Evolutionary conservation across 2,329 filamentous ascomycete species (phyloP).

Genomic region (Xylaria sp.): DNA sequence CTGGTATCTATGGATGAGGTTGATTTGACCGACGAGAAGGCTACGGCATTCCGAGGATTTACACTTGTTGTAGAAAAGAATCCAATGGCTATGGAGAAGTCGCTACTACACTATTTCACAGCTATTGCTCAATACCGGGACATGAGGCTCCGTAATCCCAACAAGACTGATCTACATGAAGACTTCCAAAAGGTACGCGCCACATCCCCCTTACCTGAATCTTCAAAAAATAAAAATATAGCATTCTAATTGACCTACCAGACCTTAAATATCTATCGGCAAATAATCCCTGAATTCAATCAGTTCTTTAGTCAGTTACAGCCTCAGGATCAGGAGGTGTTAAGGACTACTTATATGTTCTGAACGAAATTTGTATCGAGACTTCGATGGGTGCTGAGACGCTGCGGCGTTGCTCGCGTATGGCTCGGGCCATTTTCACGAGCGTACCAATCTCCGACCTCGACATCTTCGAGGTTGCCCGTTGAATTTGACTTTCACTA

Average conservation of each 20-base stretch:
- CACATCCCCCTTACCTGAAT: background rate
- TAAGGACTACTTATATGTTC: constrained; percentile 56
- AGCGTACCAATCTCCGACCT: background rate
- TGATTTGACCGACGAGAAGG: constrained; percentile 90
- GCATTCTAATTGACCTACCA: constrained; percentile 40
- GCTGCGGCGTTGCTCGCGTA: background rate
- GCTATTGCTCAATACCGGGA: constrained; percentile 81
- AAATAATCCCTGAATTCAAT: constrained; percentile 64
- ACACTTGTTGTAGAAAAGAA: constrained; percentile 83
- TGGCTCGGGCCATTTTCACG: background rate
- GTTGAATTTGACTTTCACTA: background rate
- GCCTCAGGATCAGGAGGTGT: constrained; percentile 54
- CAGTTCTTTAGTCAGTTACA: constrained; percentile 59
- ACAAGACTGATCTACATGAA: constrained; percentile 69
- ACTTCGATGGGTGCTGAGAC: background rate
- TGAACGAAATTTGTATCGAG: constrained; percentile 32
- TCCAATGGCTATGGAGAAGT: constrained; percentile 89
- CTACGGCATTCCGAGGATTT: constrained; percentile 90
- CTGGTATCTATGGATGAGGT: constrained; percentile 82
- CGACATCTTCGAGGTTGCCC: background rate
- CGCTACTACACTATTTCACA: constrained; percentile 79
- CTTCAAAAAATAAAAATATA: background rate
- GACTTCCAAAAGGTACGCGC: constrained; percentile 76
- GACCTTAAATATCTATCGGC: constrained; percentile 61
- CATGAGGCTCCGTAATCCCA: constrained; percentile 62